Evolutionary conservation across 2,329 filamentous ascomycete species (phyloP).

Genomic region (Macrophomina phaseolina): DNA sequence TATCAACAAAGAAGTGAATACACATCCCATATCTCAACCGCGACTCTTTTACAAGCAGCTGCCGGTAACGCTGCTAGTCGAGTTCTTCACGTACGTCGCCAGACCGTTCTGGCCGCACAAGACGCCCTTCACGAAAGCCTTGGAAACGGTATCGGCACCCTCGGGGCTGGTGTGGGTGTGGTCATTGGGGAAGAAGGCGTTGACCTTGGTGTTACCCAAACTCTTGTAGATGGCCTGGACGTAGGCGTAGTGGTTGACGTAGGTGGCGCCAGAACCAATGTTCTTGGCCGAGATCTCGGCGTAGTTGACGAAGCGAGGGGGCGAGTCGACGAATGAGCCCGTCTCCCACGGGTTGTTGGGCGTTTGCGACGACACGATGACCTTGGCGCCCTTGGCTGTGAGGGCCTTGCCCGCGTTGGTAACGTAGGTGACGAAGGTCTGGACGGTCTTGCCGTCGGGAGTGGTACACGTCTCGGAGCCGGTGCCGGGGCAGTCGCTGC

Average conservation of each 20-base stretch:
- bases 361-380: constrained; percentile 63
- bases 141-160: constrained; percentile 61
- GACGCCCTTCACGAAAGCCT: constrained; percentile 65
- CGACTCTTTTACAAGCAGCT: constrained; percentile 29
- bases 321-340: constrained; percentile 54
- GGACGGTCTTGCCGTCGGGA: constrained; percentile 57
- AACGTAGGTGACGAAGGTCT: constrained; percentile 65
- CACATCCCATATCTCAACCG: not conserved
- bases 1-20: constrained; percentile 1
- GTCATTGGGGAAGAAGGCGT: constrained; percentile 60
- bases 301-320: constrained; percentile 58
- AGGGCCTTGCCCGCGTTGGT: constrained; percentile 60
- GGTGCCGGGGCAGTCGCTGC: constrained; percentile 62
- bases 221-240: constrained; percentile 49
- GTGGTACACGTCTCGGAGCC: constrained; percentile 58
- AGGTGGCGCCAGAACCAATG: constrained; percentile 37
- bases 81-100: constrained; percentile 41
- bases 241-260: constrained; percentile 64
- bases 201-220: constrained; percentile 31
- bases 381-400: constrained; percentile 59
- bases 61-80: constrained; percentile 39
- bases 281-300: constrained; percentile 18
- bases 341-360: constrained; percentile 66
- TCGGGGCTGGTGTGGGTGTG: constrained; percentile 67
- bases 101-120: constrained; percentile 50